A percentile compares a stretch with the other conserved stretches of the same genome.
Conservation (phyloP, 371 early-diverging fungal genomes). For the Mucor mucedo region DNA sequence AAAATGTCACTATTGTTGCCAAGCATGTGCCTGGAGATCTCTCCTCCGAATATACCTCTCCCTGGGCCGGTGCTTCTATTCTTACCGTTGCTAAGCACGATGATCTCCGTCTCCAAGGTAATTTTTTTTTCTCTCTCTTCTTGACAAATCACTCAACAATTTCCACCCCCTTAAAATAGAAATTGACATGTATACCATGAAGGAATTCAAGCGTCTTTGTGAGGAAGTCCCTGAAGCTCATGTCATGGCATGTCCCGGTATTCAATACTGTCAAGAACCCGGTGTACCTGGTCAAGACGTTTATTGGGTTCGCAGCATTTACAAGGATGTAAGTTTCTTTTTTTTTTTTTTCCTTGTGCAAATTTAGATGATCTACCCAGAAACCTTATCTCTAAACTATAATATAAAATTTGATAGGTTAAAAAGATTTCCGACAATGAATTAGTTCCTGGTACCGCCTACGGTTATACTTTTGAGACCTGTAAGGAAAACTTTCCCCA, state of each 20-base stretch:
- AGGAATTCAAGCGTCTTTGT: conserved; percentile 39
- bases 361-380: no score
- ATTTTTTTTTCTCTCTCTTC: no score
- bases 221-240: conserved; percentile 40
- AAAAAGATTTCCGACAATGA: conserved; percentile 27
- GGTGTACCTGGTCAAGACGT: conserved; percentile 32
- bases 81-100: conserved; percentile 34
- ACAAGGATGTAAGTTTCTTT: conserved; percentile 32
- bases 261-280: conserved; percentile 27
- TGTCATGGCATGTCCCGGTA: conserved; percentile 37
- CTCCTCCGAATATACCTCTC: conserved; percentile 68
- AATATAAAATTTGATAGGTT: conserved; percentile 17
- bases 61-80: conserved; percentile 73
- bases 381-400: not conserved
- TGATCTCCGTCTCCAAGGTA: conserved; percentile 28
- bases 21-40: conserved; percentile 64
- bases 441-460: conserved; percentile 23
- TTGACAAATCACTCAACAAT: no score
- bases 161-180: conserved; percentile 15
- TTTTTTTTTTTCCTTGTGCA: not conserved
- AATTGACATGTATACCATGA: conserved; percentile 40
- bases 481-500: conserved; percentile 27
- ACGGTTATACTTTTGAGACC: conserved; percentile 39
- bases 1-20: conserved; percentile 62
- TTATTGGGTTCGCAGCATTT: conserved; percentile 41